phyloP scores from a whole-genome alignment of 1,284 basidiomycete genomes.

The Mycena citricolor region DNA sequence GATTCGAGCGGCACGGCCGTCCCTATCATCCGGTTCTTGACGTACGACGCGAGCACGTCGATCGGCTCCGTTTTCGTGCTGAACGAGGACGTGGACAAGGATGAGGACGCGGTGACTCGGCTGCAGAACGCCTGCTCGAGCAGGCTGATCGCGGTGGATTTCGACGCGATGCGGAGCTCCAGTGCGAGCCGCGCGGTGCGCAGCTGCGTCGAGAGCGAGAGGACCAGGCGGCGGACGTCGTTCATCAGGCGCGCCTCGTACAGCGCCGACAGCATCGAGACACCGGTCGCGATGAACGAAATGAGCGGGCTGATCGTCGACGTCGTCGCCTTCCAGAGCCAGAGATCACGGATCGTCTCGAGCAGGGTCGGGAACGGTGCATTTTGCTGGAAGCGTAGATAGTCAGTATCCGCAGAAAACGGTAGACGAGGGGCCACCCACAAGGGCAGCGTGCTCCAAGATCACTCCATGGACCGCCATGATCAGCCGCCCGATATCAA shows the following conservation, averaged over 20 bases:
- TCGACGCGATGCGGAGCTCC: conserved; percentile 55
- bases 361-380: conserved; percentile 58
- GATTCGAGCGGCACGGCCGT: conserved; percentile 60
- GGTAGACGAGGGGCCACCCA: conserved; percentile 37
- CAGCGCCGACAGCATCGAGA: conserved; percentile 57
- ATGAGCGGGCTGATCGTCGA: conserved; percentile 77
- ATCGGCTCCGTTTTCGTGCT: conserved; percentile 57
- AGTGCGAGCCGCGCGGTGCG: conserved; percentile 61
- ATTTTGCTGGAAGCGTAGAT: not conserved
- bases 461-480: conserved; percentile 66
- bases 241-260: conserved; percentile 62
- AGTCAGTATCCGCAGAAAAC: not conserved
- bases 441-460: conserved; percentile 60
- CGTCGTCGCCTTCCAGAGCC: conserved; percentile 69
- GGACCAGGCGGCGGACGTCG: conserved; percentile 69
- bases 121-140: conserved; percentile 75
- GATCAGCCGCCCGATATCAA: conserved; percentile 74
- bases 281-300: conserved; percentile 61
- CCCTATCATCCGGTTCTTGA: conserved; percentile 63
- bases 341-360: conserved; percentile 61
- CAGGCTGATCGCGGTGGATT: conserved; percentile 52
- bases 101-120: conserved; percentile 49
- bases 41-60: conserved; percentile 66
- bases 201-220: conserved; percentile 67
- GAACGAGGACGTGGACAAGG: conserved; percentile 47